Base-by-base conservation (phyloP, 345 rosid species). In the Brassica incana region DNA sequence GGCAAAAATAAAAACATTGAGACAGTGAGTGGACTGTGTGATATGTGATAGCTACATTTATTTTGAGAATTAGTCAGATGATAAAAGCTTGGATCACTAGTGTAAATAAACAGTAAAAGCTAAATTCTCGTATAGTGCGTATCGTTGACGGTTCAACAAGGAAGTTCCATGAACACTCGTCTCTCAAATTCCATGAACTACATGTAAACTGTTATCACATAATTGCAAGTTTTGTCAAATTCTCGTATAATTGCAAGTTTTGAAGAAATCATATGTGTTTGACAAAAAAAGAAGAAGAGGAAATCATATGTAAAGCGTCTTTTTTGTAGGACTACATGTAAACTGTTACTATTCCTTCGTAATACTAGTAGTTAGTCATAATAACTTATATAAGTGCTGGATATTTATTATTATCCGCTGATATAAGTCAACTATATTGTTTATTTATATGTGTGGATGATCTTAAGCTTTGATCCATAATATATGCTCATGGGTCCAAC, bases 341-440 rank as follows among this genome's bases (percentile, higher is more conserved):
- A 70, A 70, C 70, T 77, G 80, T 69, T 48, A 32, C 50, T 29
- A 69, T 69, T 69, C 69, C 52, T 61, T 61, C 30, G n/a, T 18
- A 27, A 76, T 60, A 4, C 50, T 43, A 60, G 74, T 61, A 71
- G 29, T 48, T 48, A 15, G 56, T 29, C 73, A 65, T 72, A 16
- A 72, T 65, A 65, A 72, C 77, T 56, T 65, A 68, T 79, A 9
- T 60, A 48, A 79, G 5, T 61, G 12, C 70, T 73, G 69, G 36
- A 18, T 67, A 15, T 48, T 74, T 48, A 33, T 15, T 29, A 73
- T 48, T 61, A 74, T 60, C 35, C 50, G n/a, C 4, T 14, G 70
- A 80, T 12, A 80, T 25, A 63, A 73, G 78, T 79, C 78, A 79
- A 67, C 78, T 79, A 56, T 73, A 73, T 45, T 59, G 33, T 48